Percentiles rank a stretch among this genome's conserved stretches.
Conservation (phyloP, 1,139 yeast species). For the Meyerozyma smithsonii region DNA sequence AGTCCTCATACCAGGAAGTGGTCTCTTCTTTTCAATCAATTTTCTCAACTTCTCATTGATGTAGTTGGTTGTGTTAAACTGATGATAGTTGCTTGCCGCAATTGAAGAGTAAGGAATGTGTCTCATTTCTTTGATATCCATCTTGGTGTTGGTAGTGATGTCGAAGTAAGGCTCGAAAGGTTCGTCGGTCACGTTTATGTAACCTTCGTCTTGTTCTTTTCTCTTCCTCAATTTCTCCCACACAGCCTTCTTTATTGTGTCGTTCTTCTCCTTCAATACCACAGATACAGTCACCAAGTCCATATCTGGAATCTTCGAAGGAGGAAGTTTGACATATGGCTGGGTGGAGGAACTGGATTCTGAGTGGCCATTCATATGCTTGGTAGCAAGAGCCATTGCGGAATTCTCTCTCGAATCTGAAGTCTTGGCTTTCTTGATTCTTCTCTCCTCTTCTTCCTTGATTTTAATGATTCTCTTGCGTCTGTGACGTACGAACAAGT, state of each 20-base stretch:
- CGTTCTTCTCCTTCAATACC: conserved; percentile 70
- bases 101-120: conserved; percentile 82
- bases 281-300: conserved; percentile 80
- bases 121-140: conserved; percentile 44
- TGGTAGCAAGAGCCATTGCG: conserved; percentile 10
- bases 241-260: conserved; percentile 74
- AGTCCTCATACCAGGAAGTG: conserved; percentile 41
- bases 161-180: conserved; percentile 86
- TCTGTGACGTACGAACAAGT: conserved; percentile 74
- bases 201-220: conserved; percentile 64
- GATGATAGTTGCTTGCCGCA: conserved; percentile 65
- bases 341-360: conserved; percentile 44
- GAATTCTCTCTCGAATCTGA: conserved; percentile 16
- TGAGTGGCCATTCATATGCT: conserved; percentile 2
- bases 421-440: conserved; percentile 20
- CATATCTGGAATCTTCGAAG: conserved; percentile 90
- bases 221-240: conserved; percentile 76
- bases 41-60: conserved; percentile 39
- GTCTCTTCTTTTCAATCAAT: conserved; percentile 34
- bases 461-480: conserved; percentile 52
- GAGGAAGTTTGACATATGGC: conserved; percentile 82
- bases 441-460: conserved; percentile 36
- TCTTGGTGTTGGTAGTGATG: conserved; percentile 50
- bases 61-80: conserved; percentile 59
- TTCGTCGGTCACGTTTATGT: conserved; percentile 84